Conservation (phyloP, 2,329 filamentous ascomycete genomes). For the Dothideomycetidae sp. region DNA sequence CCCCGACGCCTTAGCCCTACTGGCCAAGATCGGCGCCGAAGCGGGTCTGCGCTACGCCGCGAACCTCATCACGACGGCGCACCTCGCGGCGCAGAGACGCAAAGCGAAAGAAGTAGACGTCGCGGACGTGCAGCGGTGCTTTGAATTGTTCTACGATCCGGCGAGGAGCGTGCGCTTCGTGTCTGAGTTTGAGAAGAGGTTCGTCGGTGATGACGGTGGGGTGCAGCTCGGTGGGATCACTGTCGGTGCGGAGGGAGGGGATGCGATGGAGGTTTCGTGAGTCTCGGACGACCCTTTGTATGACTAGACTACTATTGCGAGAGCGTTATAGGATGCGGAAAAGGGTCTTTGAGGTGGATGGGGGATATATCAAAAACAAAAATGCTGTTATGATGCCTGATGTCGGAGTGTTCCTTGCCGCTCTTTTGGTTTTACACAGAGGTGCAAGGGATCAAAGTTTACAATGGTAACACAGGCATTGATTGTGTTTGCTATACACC, state of each 20-base stretch:
- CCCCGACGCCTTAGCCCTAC: slow-evolving; percentile 74
- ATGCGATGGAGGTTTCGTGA: slow-evolving; percentile 53
- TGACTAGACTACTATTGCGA: too few species aligned
- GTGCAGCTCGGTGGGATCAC: slow-evolving; percentile 51
- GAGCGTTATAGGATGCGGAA: too few species aligned
- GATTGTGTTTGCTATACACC: too few species aligned
- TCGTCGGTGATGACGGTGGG: slow-evolving; percentile 74
- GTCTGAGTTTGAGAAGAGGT: slow-evolving; percentile 72
- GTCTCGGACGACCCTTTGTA: too few species aligned
- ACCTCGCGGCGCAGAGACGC: slow-evolving; percentile 75
- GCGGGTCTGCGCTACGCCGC: slow-evolving; percentile 89
- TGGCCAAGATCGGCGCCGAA: slow-evolving; percentile 92
- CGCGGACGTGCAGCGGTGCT: slow-evolving; percentile 85
- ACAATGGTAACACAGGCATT: too few species aligned
- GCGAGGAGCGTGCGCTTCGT: slow-evolving; percentile 81
- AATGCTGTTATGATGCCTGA: too few species aligned
- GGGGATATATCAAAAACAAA: too few species aligned
- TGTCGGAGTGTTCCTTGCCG: too few species aligned
- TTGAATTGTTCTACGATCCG: slow-evolving; percentile 86
- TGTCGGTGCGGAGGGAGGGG: slow-evolving; percentile 31
- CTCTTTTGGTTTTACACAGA: too few species aligned
- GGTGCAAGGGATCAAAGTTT: too few species aligned
- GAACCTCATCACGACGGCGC: slow-evolving; percentile 90
- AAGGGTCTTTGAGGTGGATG: too few species aligned
- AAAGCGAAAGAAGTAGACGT: slow-evolving; percentile 70